Base-by-base conservation (phyloP, 768 basidiomycete genomes). In the Lactarius psammicola region DNA sequence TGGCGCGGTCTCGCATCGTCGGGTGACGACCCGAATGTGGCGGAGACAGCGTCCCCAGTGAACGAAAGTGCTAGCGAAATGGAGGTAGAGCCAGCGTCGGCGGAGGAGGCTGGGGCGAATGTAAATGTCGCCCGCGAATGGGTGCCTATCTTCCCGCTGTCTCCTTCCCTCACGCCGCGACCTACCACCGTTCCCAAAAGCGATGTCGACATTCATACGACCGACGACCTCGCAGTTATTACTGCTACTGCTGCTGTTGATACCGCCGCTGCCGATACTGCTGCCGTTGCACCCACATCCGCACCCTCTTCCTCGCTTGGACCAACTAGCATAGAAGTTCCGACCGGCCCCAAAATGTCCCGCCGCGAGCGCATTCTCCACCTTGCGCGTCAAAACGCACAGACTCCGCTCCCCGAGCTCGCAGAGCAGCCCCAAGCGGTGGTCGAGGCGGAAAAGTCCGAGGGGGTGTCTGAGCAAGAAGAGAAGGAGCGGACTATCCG, bases 331-430 rank as follows among this genome's bases (percentile, higher is more conserved):
- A n/a, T 13, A 0, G 31, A 18, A 23, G 28, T 28, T 15, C n/a
- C 55, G 17, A 18, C 1, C 8, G 20, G 9, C 15, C 1, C 20
- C 15, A 67, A 59, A 56, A 56, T 60, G 34, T 62, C 65, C 15
- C 67, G 67, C 30, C 67, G 67, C 40, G 67, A 68, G n/a, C 64
- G 64, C 23, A 66, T 68, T 23, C 64, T 68, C 20, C 36, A 53
- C 31, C 59, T 66, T 54, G 67, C 67, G 10, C 67, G 67, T 28
- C 64, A 68, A 31, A 66, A 68, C 42, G 64, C 67, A 2, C 64
- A 65, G 20, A 68, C 67, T 6, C 65, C 67, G 56, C 65, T 68
- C 20, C 67, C 64, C 20, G 18, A 61, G 13, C 36, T n/a, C 38
- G 20, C 34, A 30, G 60, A 56, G 42, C 18, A 11, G 51, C 17